phyloP scores from a whole-genome alignment of 2,329 filamentous ascomycete species.

The Exophiala lecanii-corni region DNA sequence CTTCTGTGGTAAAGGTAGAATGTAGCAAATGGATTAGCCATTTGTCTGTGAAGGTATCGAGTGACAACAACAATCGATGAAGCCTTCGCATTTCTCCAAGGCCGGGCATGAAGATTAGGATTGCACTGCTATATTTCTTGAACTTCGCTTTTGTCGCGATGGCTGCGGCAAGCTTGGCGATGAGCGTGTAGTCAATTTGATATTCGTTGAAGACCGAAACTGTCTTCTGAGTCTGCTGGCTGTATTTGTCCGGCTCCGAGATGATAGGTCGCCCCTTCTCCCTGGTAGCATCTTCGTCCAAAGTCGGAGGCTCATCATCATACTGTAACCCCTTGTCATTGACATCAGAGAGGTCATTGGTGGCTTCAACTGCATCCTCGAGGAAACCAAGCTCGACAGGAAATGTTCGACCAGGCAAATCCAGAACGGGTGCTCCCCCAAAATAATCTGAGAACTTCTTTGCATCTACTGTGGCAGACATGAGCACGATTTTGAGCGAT shows the following conservation, averaged over 20 bases:
- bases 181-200: slow-evolving; percentile 81
- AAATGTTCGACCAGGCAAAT: slow-evolving; percentile 88
- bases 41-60: slow-evolving; percentile 75
- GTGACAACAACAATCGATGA: slow-evolving; percentile 76
- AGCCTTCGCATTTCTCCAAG: slow-evolving; percentile 87
- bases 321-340: slow-evolving; percentile 26
- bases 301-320: slow-evolving; percentile 35
- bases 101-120: slow-evolving; percentile 91
- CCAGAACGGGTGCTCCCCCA: slow-evolving; percentile 72
- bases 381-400: slow-evolving; percentile 83
- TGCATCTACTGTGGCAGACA: slow-evolving; percentile 96
- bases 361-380: slow-evolving; percentile 87
- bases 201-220: slow-evolving; percentile 83
- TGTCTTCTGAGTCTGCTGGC: slow-evolving; percentile 66
- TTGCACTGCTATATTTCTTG: slow-evolving; percentile 73
- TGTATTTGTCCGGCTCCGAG: slow-evolving; percentile 54
- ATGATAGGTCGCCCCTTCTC: slow-evolving; percentile 19
- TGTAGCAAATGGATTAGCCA: slow-evolving; percentile 77
- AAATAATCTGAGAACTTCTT: slow-evolving; percentile 87
- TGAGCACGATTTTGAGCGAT: slow-evolving; percentile 86
- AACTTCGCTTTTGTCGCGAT: slow-evolving; percentile 67
- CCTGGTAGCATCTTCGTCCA: slow-evolving; percentile 44
- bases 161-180: slow-evolving; percentile 71
- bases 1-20: slow-evolving; percentile 90
- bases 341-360: slow-evolving; percentile 59